Evolutionary conservation across 2,329 filamentous ascomycete species (phyloP).

Genomic region (Talaromyces sp.): DNA sequence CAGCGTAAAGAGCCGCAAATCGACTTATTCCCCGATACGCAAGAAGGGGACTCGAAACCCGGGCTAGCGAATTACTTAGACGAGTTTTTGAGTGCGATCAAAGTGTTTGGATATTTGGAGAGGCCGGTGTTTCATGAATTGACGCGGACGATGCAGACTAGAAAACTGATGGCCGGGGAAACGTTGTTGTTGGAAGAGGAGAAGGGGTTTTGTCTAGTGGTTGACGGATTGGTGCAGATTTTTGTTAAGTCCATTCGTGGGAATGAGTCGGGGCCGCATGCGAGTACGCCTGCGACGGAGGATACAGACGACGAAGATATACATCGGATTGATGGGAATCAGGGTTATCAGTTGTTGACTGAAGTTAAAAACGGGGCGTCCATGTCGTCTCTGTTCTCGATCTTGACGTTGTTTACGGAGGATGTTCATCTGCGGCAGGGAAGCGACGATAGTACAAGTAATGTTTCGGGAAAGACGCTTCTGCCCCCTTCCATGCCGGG

Average conservation of each 20-base stretch:
- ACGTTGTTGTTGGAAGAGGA: slow-evolving; percentile 94
- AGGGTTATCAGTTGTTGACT: slow-evolving; percentile 90
- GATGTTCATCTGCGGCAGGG: slow-evolving; percentile 73
- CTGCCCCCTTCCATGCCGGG: slow-evolving; percentile 41
- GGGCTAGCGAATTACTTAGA: slow-evolving; percentile 95
- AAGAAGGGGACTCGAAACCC: slow-evolving; percentile 84
- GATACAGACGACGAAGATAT: slow-evolving; percentile 65
- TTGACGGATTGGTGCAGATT: slow-evolving; percentile 94
- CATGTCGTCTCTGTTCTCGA: slow-evolving; percentile 97
- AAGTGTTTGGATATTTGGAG: slow-evolving; percentile 96
- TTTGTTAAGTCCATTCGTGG: slow-evolving; percentile 85
- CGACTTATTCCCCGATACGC: slow-evolving; percentile 89
- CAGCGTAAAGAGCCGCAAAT: slow-evolving; percentile 94
- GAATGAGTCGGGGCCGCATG: slow-evolving; percentile 39
- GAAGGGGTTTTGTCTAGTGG: slow-evolving; percentile 95
- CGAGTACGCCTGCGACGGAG: slow-evolving; percentile 46
- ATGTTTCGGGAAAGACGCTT: slow-evolving; percentile 25
- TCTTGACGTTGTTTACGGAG: slow-evolving; percentile 94
- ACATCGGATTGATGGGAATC: slow-evolving; percentile 57
- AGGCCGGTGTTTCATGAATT: slow-evolving; percentile 96
- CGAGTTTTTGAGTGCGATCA: slow-evolving; percentile 97
- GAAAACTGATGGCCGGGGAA: slow-evolving; percentile 93
- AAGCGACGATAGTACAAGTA: slow-evolving; percentile 54
- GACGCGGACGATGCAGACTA: slow-evolving; percentile 95
- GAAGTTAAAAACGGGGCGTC: slow-evolving; percentile 97